A percentile compares a stretch with the other conserved stretches of the same genome.
phyloP scores from a whole-genome alignment of 768 basidiomycete species.

The Lactarius indigo region DNA sequence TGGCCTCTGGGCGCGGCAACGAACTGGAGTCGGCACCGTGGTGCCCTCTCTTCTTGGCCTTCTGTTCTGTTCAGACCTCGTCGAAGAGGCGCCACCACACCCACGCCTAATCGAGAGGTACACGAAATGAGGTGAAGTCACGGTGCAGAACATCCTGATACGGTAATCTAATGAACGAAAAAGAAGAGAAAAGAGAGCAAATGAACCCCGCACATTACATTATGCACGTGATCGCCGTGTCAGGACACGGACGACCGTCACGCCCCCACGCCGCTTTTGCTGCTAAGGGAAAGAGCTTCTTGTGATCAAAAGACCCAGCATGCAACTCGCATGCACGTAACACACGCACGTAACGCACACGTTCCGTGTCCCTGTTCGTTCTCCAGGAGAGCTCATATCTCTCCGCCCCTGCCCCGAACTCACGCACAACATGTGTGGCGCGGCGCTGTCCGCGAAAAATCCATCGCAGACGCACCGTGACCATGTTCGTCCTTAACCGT shows the following conservation, averaged over 20 bases:
- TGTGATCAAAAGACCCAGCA: too few relatives aligned
- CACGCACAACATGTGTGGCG: conserved; percentile 5
- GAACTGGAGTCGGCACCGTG: background rate
- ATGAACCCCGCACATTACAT: background rate
- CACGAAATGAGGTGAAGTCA: background rate
- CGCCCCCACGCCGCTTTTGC: background rate
- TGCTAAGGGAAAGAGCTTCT: background rate
- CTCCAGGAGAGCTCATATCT: background rate
- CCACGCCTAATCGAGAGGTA: background rate
- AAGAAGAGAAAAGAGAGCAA: background rate
- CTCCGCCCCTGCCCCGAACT: background rate
- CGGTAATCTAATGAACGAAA: background rate
- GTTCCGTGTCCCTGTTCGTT: background rate
- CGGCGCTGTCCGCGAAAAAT: conserved; percentile 5
- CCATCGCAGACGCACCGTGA: background rate
- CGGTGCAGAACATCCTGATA: too few relatives aligned
- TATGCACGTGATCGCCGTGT: background rate
- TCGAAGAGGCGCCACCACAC: background rate
- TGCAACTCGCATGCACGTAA: background rate
- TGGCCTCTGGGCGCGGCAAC: background rate
- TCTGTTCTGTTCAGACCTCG: background rate
- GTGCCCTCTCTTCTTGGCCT: background rate
- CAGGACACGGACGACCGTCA: background rate
- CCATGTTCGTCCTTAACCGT: background rate
- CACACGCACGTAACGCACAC: background rate